Evolutionary conservation across 2,329 filamentous ascomycete genomes (phyloP).

Genomic region (Leptographium radiaticola): DNA sequence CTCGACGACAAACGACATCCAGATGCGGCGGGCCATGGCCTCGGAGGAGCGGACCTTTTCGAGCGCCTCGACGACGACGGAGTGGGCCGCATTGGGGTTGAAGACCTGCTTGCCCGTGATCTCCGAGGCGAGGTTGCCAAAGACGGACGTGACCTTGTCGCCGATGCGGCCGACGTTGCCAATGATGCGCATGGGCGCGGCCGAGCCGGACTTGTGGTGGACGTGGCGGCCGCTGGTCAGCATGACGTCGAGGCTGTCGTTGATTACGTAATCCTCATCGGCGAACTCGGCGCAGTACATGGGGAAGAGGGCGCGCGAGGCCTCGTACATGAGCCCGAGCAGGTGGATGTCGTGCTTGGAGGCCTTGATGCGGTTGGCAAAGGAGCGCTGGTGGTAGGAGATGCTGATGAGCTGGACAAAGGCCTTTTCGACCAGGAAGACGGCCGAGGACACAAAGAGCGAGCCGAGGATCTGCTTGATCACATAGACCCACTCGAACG

Average conservation of each 20-base stretch:
- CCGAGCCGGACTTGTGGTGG: constrained; percentile 41
- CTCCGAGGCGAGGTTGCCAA: constrained; percentile 86
- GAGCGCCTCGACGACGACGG: constrained; percentile 75
- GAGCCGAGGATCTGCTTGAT: constrained; percentile 55
- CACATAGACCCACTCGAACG: constrained; percentile 39
- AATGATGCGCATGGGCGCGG: constrained; percentile 68
- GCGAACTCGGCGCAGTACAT: constrained; percentile 83
- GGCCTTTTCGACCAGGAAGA: constrained; percentile 65
- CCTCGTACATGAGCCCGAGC: constrained; percentile 76
- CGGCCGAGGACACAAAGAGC: constrained; percentile 51
- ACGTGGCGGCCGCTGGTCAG: constrained; percentile 25
- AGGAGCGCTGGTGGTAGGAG: constrained; percentile 74
- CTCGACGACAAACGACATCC: constrained; percentile 97
- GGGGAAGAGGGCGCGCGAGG: constrained; percentile 77
- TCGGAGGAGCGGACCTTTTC: constrained; percentile 76
- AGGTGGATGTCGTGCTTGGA: constrained; percentile 80
- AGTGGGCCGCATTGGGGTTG: constrained; percentile 82
- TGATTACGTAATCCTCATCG: constrained; percentile 86
- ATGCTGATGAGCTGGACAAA: constrained; percentile 75
- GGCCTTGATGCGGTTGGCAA: constrained; percentile 69
- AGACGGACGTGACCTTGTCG: constrained; percentile 84
- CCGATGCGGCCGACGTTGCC: constrained; percentile 65
- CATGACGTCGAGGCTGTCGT: constrained; percentile 64
- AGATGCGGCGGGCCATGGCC: constrained; percentile 84
- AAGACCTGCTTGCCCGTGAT: constrained; percentile 94